Percentiles rank a stretch among this genome's conserved stretches.
Evolutionary conservation across 2,329 filamentous ascomycete species (phyloP).

Genomic region (Stromatinia cepivora): DNA sequence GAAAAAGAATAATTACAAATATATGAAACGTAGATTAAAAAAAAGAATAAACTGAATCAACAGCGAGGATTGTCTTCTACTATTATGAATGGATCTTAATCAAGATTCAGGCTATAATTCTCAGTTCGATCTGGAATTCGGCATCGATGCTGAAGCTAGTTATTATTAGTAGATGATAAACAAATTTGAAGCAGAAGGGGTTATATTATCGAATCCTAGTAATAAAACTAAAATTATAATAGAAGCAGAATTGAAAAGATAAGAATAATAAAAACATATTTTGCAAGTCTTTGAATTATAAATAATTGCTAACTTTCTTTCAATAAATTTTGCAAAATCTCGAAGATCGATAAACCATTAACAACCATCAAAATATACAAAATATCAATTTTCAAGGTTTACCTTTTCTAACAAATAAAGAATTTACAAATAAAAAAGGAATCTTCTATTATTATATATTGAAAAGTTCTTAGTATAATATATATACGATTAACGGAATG

Average conservation of each 20-base stretch:
- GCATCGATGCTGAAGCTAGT: constrained; percentile 27
- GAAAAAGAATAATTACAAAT: background rate
- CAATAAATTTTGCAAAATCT: background rate
- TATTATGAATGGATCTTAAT: background rate
- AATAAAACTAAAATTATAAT: constrained; percentile 31
- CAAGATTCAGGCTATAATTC: constrained; percentile 19
- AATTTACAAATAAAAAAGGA: background rate
- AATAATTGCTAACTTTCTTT: background rate
- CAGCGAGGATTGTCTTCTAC: background rate
- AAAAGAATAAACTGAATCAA: constrained; percentile 16
- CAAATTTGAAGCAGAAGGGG: constrained; percentile 15
- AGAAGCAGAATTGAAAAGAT: constrained; percentile 27
- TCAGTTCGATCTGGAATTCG: constrained; percentile 15
- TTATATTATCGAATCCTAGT: constrained; percentile 31
- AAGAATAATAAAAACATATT: constrained; percentile 32
- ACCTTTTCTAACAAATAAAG: background rate
- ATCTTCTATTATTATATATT: background rate
- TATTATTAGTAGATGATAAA: constrained; percentile 26
- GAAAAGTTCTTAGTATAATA: background rate
- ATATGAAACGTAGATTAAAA: constrained; percentile 17
- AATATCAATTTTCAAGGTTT: background rate
- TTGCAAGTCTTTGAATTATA: constrained; percentile 11
- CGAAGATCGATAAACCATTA: background rate
- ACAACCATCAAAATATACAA: background rate
- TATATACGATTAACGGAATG: background rate